Percentiles rank a stretch among this genome's conserved stretches.
Conservation (phyloP, 371 early-diverging fungal species). For the Choanephora cucurbitarum region DNA sequence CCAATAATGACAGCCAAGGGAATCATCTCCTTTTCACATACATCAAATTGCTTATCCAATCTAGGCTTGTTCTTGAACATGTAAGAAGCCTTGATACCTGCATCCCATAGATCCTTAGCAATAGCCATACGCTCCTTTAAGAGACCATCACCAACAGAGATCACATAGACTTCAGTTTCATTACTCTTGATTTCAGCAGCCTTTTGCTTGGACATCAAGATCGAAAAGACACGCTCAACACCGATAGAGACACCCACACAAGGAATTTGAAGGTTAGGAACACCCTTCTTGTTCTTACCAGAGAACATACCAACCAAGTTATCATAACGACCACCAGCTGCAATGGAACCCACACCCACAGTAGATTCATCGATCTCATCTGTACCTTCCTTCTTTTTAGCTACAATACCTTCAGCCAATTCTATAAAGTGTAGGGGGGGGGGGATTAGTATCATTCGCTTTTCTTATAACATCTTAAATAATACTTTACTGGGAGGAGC, state of each 20-base stretch:
- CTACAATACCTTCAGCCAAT: slow-evolving; percentile 37
- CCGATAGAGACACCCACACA: slow-evolving; percentile 99
- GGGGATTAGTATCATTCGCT: no score
- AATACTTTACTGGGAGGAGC: slow-evolving; percentile 61
- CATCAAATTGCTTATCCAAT: slow-evolving; percentile 77
- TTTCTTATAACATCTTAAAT: no score
- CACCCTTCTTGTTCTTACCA: slow-evolving; percentile 66
- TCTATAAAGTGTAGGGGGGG: slow-evolving; percentile 13
- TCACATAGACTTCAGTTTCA: slow-evolving; percentile 88
- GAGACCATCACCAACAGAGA: slow-evolving; percentile 84
- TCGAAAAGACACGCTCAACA: slow-evolving; percentile 95
- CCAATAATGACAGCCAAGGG: slow-evolving; percentile 92
- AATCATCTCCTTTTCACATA: slow-evolving; percentile 84
- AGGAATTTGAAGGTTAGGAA: slow-evolving; percentile 78
- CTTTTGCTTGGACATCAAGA: slow-evolving; percentile 71
- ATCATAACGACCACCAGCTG: slow-evolving; percentile 99
- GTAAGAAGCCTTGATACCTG: slow-evolving; percentile 77
- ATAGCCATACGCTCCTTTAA: slow-evolving; percentile 92
- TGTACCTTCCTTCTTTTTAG: slow-evolving; percentile 40
- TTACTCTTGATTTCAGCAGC: slow-evolving; percentile 74
- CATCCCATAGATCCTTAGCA: slow-evolving; percentile 87
- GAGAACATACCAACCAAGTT: slow-evolving; percentile 96
- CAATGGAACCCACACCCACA: slow-evolving; percentile 96
- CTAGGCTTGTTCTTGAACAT: slow-evolving; percentile 93
- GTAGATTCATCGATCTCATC: slow-evolving; percentile 76